phyloP scores from a whole-genome alignment of 2,329 filamentous ascomycete genomes.

The Escovopsis sp. region DNA sequence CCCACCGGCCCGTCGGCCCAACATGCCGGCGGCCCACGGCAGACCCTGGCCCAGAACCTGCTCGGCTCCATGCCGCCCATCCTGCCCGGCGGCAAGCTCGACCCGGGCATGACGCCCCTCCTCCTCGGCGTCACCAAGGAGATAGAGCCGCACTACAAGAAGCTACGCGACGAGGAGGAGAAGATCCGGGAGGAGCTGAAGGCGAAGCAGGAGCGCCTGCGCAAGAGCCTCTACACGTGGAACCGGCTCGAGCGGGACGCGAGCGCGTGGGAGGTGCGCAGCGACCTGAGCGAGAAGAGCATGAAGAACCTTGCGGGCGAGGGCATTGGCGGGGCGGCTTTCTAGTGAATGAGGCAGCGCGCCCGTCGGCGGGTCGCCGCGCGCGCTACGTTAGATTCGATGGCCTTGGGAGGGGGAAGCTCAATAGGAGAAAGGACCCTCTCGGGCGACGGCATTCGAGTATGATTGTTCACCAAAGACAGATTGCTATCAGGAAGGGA shows the following conservation, averaged over 20 bases:
- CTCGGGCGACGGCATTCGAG: too few relatives aligned
- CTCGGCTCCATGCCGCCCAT: constrained; percentile 35
- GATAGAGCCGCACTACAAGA: constrained; percentile 36
- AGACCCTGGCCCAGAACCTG: constrained; percentile 36
- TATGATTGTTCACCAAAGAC: too few relatives aligned
- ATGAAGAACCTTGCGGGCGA: constrained; percentile 42
- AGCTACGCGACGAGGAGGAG: constrained; percentile 43
- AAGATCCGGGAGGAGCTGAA: constrained; percentile 37
- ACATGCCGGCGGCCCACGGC: constrained; percentile 21
- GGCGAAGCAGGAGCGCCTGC: constrained; percentile 36
- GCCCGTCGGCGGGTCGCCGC: too few relatives aligned
- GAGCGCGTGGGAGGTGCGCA: constrained; percentile 37
- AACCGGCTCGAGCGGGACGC: constrained; percentile 39
- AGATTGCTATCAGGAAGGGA: too few relatives aligned
- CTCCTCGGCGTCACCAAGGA: constrained; percentile 35
- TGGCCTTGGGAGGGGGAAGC: too few relatives aligned
- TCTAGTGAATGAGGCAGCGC: constrained; percentile 19
- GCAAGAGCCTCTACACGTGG: constrained; percentile 37
- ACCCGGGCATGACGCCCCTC: constrained; percentile 28
- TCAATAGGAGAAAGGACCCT: too few relatives aligned
- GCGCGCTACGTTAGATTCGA: too few relatives aligned
- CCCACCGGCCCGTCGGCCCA: constrained; percentile 38
- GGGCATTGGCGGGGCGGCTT: constrained; percentile 38
- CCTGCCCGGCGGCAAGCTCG: constrained; percentile 39
- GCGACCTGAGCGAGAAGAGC: constrained; percentile 39